Evolutionary conservation across 1,284 basidiomycete genomes (phyloP).

Genomic region (Tilletia setariae): DNA sequence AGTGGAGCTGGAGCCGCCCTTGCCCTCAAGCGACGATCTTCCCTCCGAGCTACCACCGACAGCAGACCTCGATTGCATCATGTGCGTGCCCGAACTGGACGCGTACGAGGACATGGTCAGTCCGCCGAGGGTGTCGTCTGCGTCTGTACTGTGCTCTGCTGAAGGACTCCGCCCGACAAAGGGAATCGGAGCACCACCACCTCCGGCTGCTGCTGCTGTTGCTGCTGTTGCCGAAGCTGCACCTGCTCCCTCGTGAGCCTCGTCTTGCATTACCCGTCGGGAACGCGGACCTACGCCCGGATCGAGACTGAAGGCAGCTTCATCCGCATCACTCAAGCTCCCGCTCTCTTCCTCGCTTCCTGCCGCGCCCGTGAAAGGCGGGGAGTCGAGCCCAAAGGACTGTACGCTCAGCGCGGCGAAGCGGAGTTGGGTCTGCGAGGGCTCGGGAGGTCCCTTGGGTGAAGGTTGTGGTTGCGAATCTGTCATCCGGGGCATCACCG

Average conservation of each 20-base stretch:
- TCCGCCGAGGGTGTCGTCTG: not conserved
- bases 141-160: not conserved
- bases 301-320: conserved; percentile 14
- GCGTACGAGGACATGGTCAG: not conserved
- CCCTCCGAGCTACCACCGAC: not conserved
- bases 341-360: conserved; percentile 23
- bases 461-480: conserved; percentile 27
- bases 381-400: conserved; percentile 52
- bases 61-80: not conserved
- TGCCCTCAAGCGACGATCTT: not conserved
- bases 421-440: conserved; percentile 41
- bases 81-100: conserved; percentile 6
- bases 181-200: too few relatives aligned
- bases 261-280: conserved; percentile 1
- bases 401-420: conserved; percentile 48
- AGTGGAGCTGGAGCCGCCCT: not conserved
- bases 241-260: too few relatives aligned
- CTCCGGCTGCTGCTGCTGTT: too few relatives aligned
- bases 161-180: not conserved
- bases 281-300: not conserved
- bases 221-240: too few relatives aligned
- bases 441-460: conserved; percentile 33
- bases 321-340: conserved; percentile 23
- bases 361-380: conserved; percentile 50
- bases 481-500: conserved; percentile 43